Conservation (phyloP, 1,139 yeast species). For the Magnusiomyces sp. region DNA sequence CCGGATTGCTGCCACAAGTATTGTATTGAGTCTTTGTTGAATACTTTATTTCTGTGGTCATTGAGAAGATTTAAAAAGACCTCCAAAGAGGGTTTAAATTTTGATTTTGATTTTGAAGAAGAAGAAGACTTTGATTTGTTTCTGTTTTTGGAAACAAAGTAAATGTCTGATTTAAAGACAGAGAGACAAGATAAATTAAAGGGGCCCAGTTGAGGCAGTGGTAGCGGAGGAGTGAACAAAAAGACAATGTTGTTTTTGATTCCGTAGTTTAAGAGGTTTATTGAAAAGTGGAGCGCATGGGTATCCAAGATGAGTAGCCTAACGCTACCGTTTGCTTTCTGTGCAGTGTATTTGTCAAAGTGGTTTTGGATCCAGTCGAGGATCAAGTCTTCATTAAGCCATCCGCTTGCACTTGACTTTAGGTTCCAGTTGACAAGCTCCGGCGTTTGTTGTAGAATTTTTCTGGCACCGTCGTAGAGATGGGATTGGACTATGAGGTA, state of each 20-base stretch:
- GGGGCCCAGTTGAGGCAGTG: conserved; percentile 8
- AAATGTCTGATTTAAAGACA: conserved; percentile 8
- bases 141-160: background rate
- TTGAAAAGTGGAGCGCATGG: conserved; percentile 14
- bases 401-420: conserved; percentile 7
- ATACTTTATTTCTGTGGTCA: background rate
- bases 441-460: background rate
- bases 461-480: background rate
- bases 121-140: background rate
- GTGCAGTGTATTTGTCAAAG: conserved; percentile 11
- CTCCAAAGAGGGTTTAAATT: background rate
- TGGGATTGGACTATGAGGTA: background rate
- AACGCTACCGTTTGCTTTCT: conserved; percentile 11
- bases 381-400: conserved; percentile 11
- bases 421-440: background rate
- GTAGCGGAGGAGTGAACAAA: conserved; percentile 12
- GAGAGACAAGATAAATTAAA: conserved; percentile 8
- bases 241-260: conserved; percentile 12
- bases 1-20: conserved; percentile 11
- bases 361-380: conserved; percentile 12
- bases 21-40: conserved; percentile 3
- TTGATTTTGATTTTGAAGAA: background rate
- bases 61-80: background rate
- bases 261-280: conserved; percentile 11
- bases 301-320: conserved; percentile 12